Base-by-base conservation (phyloP, 495 filamentous ascomycete genomes). In the Talaromyces borbonicus region DNA sequence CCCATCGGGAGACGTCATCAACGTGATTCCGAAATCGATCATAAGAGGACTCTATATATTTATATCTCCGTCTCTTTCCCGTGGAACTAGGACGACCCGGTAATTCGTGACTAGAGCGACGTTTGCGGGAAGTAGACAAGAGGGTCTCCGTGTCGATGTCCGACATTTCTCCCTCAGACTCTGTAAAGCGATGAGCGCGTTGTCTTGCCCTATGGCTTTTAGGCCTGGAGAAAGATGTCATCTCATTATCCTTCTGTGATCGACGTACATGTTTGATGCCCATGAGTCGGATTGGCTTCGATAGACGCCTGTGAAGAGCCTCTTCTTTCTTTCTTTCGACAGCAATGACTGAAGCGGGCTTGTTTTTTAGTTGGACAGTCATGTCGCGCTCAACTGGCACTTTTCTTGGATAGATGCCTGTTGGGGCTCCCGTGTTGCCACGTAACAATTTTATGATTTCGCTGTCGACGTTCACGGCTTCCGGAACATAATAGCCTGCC, bases 281-380 rank as follows among this genome's bases (percentile, higher is more conserved):
- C 57, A 66, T 54, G 14, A 71, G 57, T 18, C 68, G 62, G 31
- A 58, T 47, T 6, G 55, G 43, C 16, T 55, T 59, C 7, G 59
- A 26, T n/a, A 66, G 37, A 20, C 49, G 49, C 33, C 48, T 56
- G 30, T 67, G 57, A n/a, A 64, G 43, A 31, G 23, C 47, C 29
- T 51, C 51, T 5, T 56, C 51, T 45, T 46, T 56, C 29, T 57
- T 60, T 47, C 52, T 58, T 26, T 71, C 68, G 16, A 55, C 36
- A 6, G 53, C 49, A 12, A 55, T 7, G 20, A 69, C 51, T 14
- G 43, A 53, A 16, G 52, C 60, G 14, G 70, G 67, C 36, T 66
- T 71, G 2, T 62, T 46, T 15, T 64, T 59, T 35, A 72, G 35
- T n/a, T 66, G 54, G 24, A 73, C 67, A 1, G 56, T 65, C 8